A percentile compares a stretch with the other conserved stretches of the same genome.
phyloP scores from a whole-genome alignment of 1,284 basidiomycete genomes.

The Dichomitus squalens region DNA sequence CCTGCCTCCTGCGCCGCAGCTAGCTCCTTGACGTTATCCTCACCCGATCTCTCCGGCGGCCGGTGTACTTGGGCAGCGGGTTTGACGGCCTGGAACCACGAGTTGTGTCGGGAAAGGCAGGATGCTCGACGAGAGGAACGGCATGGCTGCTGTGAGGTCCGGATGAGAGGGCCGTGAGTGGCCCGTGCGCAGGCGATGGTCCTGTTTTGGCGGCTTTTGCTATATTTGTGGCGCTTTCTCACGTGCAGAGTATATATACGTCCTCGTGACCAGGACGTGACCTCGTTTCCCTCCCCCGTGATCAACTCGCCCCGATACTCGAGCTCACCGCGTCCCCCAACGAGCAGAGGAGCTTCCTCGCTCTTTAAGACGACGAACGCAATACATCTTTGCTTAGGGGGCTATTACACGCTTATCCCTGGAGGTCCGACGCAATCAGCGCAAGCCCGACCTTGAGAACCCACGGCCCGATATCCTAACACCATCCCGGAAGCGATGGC shows the following conservation, averaged over 20 bases:
- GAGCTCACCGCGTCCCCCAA: conserved; percentile 23
- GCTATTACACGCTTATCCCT: neutral
- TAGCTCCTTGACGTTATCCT: neutral
- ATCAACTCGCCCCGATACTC: conserved; percentile 32
- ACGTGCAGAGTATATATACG: conserved; percentile 37
- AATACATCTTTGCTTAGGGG: neutral
- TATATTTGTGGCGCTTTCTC: conserved; percentile 33
- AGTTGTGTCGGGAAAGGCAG: neutral
- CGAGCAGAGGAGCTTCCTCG: conserved; percentile 22
- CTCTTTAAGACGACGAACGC: conserved; percentile 9
- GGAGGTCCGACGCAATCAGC: neutral
- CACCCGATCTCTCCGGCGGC: neutral
- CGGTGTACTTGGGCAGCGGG: neutral
- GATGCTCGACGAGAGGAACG: neutral
- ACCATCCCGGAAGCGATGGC: conserved; percentile 27
- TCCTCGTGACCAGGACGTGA: conserved; percentile 37
- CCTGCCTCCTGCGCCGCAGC: neutral
- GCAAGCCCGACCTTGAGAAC: neutral
- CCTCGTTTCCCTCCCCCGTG: conserved; percentile 39
- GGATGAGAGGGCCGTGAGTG: conserved; percentile 5
- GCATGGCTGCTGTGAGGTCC: neutral
- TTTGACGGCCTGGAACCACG: neutral
- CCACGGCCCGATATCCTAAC: conserved; percentile 3
- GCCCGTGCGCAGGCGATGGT: conserved; percentile 27
- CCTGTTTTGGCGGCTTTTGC: conserved; percentile 29